A percentile compares a stretch with the other conserved stretches of the same genome.
Conservation (phyloP, 78 protist genomes). For the Dictyostelium firmibasis region DNA sequence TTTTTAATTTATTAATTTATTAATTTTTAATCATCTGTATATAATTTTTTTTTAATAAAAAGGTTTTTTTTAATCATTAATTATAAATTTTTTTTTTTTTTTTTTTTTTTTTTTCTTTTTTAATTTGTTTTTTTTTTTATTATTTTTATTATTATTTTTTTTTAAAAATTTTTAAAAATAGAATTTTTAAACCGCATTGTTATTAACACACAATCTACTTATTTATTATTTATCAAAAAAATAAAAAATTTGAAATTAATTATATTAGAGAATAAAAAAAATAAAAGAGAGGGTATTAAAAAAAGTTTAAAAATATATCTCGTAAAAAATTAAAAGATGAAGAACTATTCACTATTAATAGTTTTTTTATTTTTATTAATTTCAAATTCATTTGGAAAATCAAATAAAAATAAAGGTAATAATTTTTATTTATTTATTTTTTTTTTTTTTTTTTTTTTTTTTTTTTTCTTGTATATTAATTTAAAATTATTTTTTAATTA, state of each 20-base stretch:
- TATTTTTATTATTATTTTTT: too few species aligned
- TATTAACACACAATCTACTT: not conserved
- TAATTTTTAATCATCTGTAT: not conserved
- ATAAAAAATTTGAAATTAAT: not conserved
- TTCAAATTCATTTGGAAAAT: not conserved
- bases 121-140: too few species aligned
- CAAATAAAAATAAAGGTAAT: slow-evolving; percentile 5
- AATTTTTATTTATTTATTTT: not conserved
- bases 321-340: not conserved
- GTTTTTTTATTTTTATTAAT: not conserved
- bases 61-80: not conserved
- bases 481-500: too few species aligned
- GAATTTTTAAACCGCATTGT: not conserved
- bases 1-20: too few species aligned
- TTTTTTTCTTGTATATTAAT: not conserved
- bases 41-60: too few species aligned
- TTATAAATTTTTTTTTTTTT: too few species aligned
- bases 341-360: not conserved
- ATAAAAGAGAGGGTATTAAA: not conserved
- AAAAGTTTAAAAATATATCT: not conserved
- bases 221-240: not conserved
- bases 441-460: not conserved
- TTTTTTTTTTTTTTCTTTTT: too few species aligned
- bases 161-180: not conserved
- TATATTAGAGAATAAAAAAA: not conserved